These are phyloP conservation scores for Aspergillus japonicus DNA, from an alignment of 2,329 filamentous ascomycete species.

Conservation along the genomic window DNA sequence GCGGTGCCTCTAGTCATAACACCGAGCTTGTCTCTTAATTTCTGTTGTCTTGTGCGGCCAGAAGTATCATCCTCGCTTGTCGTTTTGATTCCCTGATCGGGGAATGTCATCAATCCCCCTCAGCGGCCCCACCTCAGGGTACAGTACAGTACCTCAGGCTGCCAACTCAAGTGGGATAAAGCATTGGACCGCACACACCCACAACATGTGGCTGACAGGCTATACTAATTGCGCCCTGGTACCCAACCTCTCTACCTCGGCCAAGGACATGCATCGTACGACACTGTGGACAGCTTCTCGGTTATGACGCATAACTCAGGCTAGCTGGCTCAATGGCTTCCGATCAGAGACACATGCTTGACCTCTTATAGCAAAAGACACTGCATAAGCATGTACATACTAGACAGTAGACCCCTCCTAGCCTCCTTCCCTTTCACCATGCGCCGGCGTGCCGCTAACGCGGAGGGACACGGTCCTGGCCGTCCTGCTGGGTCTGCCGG, in stretches of 20 bases:
- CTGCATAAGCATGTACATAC: neutral
- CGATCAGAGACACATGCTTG: neutral
- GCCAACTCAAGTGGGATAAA: neutral
- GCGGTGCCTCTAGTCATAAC: neutral
- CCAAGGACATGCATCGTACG: neutral
- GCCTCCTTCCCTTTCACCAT: slow-evolving; percentile 15
- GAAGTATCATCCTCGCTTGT: neutral
- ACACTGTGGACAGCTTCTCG: neutral
- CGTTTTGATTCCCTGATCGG: neutral
- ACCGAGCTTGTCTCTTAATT: neutral
- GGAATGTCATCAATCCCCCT: neutral
- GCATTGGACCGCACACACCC: neutral
- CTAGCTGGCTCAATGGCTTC: neutral
- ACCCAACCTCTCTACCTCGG: neutral
- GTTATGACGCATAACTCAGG: neutral
- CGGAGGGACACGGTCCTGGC: slow-evolving; percentile 31
- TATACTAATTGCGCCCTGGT: neutral
- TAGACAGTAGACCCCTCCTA: slow-evolving; percentile 10
- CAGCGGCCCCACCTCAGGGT: neutral
- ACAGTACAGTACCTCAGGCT: neutral
- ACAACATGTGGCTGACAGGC: neutral
- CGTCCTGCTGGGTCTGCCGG: slow-evolving; percentile 26
- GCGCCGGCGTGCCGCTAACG: slow-evolving; percentile 23
- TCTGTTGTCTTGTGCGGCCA: neutral
- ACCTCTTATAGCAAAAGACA: neutral